Base-by-base conservation (phyloP, 2,329 filamentous ascomycete genomes). In the Scytalidium lignicola region DNA sequence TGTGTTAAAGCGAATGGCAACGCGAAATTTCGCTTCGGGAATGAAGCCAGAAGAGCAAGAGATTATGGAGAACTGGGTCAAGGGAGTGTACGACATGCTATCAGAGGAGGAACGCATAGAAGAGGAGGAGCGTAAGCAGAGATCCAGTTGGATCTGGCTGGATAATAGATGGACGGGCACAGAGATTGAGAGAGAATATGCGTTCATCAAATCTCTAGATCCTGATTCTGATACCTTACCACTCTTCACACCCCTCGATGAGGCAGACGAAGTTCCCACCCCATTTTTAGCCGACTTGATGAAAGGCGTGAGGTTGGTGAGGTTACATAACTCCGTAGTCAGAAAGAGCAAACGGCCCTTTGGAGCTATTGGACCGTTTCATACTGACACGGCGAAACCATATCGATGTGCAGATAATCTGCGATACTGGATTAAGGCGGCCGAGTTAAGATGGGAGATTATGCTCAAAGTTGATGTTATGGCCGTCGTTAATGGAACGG, bases 391-490 rank as follows among this genome's bases (percentile, higher is more conserved):
- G 9, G 85, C 83, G 52, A 97, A 97, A 70, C 93, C 93, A 0
- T 99, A 99, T 67, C 86, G 93, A 44, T 85, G 85, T 54, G 90
- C 91, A 2, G 93, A 99, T 59, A 99, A 99, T 66, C 76, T 99
- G 53, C 82, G 90, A 39, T 99, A 87, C 74, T 99, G 93, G 92
- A 80, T 88, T 69, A 99, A 99, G 72, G 93, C 92, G 1, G 90
- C 91, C 7, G 91, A 99, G 70, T 75, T 97, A 51, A 83, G 93
- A 48, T 99, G 92, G 85, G 93, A 97, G 69, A 80, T 91, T 37
- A 79, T 87, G 58, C 74, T 97, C 46, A 81, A 85, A 55, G 77
- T 96, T 47, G 90, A 96, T 62, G 89, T 92, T 19, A 85, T 95
- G 68, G 90, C 86, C 22, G 79, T 96, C 7, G 91, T 96, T 19